Base-by-base conservation (phyloP, 1,139 yeast genomes). In the Pichia sp. region DNA sequence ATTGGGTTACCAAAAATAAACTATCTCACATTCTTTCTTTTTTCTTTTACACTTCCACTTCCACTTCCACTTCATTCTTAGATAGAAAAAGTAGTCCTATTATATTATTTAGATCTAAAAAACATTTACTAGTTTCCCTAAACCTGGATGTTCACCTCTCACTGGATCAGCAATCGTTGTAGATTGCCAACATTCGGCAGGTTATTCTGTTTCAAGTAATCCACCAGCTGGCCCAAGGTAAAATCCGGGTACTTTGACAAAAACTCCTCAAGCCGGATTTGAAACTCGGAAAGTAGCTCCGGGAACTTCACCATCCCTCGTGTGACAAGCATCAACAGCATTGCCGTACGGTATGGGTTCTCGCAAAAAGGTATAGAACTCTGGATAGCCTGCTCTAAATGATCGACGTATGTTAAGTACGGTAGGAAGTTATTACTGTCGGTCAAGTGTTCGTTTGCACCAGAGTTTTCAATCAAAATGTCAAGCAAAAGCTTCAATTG, bases 1-100 rank as follows among this genome's bases (percentile, higher is more conserved):
- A 59, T 67, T 75, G 55, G 81, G 80, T 51, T 75, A 76, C 62
- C 36, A 34, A 15, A 62, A 59, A 43, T 49, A 55, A 43, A 42
- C 29, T 13, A 2, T 29, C 34, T 11, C n/a, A 10, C n/a, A 34
- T 26, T 44, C 29, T 19, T 19, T 19, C 23, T 3, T 19, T 19
- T 19, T 19, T 19, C 23, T 3, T 19, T 19, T 19, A 2, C 23
- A 2, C 3, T 19, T 19, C 23, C 23, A 2, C 3, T 19, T 19
- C 23, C 23, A 19, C 23, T 31, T 36, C 40, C 15, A 36, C n/a
- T 13, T 36, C 40, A 36, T 36, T 36, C 40, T 11, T 36, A 11
- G 40, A 36, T 13, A 36, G 40, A 36, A 11, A 11, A 11, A 11
- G 40, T 36, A 2, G 34, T 36, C 10, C 40, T 36, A 36, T 13